Percentiles rank a stretch among this genome's conserved stretches.
phyloP scores from a whole-genome alignment of 768 basidiomycete genomes.

The Lentinula detonsa region DNA sequence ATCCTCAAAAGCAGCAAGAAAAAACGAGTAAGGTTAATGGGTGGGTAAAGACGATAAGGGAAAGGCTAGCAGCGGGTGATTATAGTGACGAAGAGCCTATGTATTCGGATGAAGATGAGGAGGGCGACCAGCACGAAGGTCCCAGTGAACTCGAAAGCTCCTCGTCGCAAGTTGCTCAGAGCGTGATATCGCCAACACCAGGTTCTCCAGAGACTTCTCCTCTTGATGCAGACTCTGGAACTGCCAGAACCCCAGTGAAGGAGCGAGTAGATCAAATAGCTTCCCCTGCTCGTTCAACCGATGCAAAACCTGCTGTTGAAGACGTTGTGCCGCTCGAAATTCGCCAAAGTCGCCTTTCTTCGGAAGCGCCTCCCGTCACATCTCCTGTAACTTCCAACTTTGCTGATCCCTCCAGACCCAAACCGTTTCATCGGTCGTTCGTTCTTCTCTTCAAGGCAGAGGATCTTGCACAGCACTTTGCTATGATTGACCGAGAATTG shows the following conservation, averaged over 20 bases:
- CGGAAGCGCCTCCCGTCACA: slow-evolving; percentile 16
- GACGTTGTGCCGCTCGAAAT: slow-evolving; percentile 67
- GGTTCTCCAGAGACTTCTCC: slow-evolving; percentile 25
- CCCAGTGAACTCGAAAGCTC: neutral
- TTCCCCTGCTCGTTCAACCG: slow-evolving; percentile 24
- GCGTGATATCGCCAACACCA: slow-evolving; percentile 20
- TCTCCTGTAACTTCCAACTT: slow-evolving; percentile 28
- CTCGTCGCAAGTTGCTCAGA: neutral
- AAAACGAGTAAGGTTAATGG: slow-evolving; percentile 75
- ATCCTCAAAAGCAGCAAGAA: slow-evolving; percentile 61
- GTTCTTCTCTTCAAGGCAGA: slow-evolving; percentile 59
- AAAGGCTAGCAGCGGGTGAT: slow-evolving; percentile 58
- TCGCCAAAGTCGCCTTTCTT: slow-evolving; percentile 48
- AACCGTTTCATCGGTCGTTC: slow-evolving; percentile 61
- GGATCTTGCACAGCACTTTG: slow-evolving; percentile 68
- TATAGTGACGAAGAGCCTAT: slow-evolving; percentile 58
- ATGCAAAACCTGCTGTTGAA: slow-evolving; percentile 47
- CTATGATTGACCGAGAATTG: slow-evolving; percentile 84
- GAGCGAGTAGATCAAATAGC: slow-evolving; percentile 16
- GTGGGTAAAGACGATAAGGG: slow-evolving; percentile 71
- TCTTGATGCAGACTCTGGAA: slow-evolving; percentile 18
- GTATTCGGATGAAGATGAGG: slow-evolving; percentile 44
- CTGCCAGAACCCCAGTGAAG: neutral
- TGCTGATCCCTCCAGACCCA: slow-evolving; percentile 26
- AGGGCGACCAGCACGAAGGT: slow-evolving; percentile 27